Conservation (phyloP, 2,329 filamentous ascomycete genomes). For the Rhytidhysteron rufulum region DNA sequence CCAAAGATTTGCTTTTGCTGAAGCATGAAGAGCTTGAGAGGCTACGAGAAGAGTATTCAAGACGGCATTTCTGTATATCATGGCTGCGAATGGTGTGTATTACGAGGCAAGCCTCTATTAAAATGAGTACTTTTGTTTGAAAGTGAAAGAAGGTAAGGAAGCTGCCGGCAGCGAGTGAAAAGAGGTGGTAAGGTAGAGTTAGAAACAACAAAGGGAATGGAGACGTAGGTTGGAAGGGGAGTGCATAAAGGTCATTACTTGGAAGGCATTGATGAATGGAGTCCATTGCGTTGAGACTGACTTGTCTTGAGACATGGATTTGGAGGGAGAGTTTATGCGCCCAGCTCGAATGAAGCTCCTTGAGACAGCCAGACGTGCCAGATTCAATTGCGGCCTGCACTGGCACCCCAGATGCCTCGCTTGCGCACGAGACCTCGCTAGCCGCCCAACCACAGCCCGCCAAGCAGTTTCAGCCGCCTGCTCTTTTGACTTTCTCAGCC, state of each 20-base stretch:
- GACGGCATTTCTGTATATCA: constrained; percentile 28
- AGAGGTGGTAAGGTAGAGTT: constrained; percentile 16
- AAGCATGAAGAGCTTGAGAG: constrained; percentile 12
- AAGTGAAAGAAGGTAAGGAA: constrained; percentile 14
- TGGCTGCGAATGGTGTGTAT: constrained; percentile 19
- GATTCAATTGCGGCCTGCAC: not conserved
- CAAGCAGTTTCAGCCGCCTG: not conserved
- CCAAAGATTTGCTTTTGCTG: not conserved
- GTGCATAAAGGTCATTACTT: constrained; percentile 25
- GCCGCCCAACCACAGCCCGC: not conserved
- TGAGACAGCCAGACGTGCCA: constrained; percentile 2
- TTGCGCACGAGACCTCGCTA: not conserved
- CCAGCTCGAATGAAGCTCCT: constrained; percentile 1
- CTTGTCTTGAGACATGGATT: not conserved
- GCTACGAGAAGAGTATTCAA: constrained; percentile 29
- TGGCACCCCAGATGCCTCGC: not conserved
- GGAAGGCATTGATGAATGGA: constrained; percentile 27
- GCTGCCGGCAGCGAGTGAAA: constrained; percentile 37
- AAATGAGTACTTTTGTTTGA: constrained; percentile 17
- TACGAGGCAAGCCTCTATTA: constrained; percentile 29
- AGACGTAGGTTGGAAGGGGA: constrained; percentile 25
- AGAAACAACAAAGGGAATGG: constrained; percentile 26
- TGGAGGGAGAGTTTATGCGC: constrained; percentile 1
- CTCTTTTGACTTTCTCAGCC: not conserved
- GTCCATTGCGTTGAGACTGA: constrained; percentile 5